Evolutionary conservation across 306 rosid species (phyloP), one percentile per base, ranked within the genome.

Genomic region (Quillaja saponaria): DNA sequence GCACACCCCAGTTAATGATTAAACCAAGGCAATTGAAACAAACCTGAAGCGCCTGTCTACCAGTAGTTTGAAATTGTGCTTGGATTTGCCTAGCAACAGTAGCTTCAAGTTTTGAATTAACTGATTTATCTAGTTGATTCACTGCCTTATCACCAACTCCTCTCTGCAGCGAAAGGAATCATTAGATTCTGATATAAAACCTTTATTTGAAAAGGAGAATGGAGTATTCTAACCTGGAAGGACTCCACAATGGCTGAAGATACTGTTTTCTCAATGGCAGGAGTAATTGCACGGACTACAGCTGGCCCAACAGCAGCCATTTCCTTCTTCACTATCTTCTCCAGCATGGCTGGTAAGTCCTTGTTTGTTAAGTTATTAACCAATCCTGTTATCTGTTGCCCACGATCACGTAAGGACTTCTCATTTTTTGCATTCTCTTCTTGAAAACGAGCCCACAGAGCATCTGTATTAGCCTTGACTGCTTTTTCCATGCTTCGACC

Each of bases 61-160:
- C 99, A 10, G 97, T 78, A 51, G 99, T 90, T 82, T 90, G 99
- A 76, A 94, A 90, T 72, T 94, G 99, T 6, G 90, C 95, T 83
- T 94, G 99, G 64, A 94, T 87, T 75, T 94, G 97, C 79, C 99
- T 83, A 14, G 97, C 92, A 55, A 94, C 91, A 13, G 97, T 87
- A 44, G 85, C 88, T 85, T 94, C 99, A 51, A 94, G 88, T 75
- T 85, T 94, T 72, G 86, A 55, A 80, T 64, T 80, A 14, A 94
- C 90, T 28, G 96, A 90, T 71, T 94, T 94, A 52, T 94, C 99
- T 58, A 94, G 80, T 76, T 90, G 99, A 81, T 78, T 94, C 58
- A 90, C 96, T 58, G 97, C 85, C 76, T 94, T 94, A 67, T 94
- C 97, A 59, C 96, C 82, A 31, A 87, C 99, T 70, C 99, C 99